Evolutionary conservation across 2,329 filamentous ascomycete species (phyloP), one percentile per base, ranked within the genome.

Genomic region (Pleurostoma richardsiae): DNA sequence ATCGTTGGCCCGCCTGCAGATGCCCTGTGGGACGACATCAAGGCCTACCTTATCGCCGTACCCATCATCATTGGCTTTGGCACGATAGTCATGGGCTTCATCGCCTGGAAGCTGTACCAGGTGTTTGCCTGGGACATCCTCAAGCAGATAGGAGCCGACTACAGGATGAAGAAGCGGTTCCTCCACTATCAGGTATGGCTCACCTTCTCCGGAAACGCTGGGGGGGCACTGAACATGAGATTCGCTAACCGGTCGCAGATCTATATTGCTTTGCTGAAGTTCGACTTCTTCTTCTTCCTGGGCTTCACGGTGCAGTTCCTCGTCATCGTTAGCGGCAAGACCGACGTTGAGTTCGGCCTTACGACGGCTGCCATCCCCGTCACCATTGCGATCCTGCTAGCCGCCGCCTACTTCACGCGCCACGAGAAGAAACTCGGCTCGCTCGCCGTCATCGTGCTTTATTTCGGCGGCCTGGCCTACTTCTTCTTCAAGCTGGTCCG

Each of bases 241-340:
- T 19, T 19, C 49, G 51, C 58, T 65, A 53, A 60, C 50, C 19
- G 29, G 1, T 7, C 29, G 4, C 52, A 96, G 91, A 91, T 99
- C 66, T 99, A 96, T 69, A 96, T 99, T 60, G 90, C 94, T 36
- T 80, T 99, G 8, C 79, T 99, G 54, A 99, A 99, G 69, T 99
- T 99, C 66, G 94, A 99, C 71, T 97, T 99, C 70, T 99, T 99
- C 82, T 97, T 99, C 76, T 99, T 99, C 77, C 82, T 99, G 43
- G 94, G 92, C 46, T 99, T 99, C 67, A 97, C 94, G 5, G 89
- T 99, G 41, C 94, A 99, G 63, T 99, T 99, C 67, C 80, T 97
- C 45, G 92, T 99, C 57, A 87, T 97, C 49, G 90, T 99, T 49
- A 85, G 81, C 40, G 79, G 74, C 50, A 73, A 79, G 53, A 77